These are phyloP conservation scores for Viola pubescens DNA, from an alignment of 441 rosid genomes.

Conservation along the genomic window DNA sequence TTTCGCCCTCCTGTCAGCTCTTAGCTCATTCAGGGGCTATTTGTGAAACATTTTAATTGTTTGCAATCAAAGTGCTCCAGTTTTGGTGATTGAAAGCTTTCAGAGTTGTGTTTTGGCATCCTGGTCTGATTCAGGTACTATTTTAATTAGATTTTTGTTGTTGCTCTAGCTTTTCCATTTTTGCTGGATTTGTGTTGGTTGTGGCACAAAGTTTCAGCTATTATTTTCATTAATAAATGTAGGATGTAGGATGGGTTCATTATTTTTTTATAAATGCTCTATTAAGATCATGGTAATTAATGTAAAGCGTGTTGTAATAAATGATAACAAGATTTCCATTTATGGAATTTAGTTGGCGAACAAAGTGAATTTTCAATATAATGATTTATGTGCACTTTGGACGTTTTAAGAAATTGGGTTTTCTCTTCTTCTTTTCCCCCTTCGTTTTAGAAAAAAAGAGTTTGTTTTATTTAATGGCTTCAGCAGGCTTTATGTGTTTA, in stretches of 20 bases:
- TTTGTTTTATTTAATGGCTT: too few species aligned
- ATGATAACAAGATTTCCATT: constrained; percentile 11
- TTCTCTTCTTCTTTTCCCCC: neutral
- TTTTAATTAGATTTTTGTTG: constrained; percentile 5
- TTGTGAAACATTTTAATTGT: constrained; percentile 18
- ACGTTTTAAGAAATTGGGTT: neutral
- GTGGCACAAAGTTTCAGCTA: constrained; percentile 13
- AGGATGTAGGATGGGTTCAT: neutral
- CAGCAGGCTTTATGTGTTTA: too few species aligned
- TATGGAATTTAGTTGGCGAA: constrained; percentile 9
- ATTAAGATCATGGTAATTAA: constrained; percentile 13
- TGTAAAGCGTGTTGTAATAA: constrained; percentile 14
- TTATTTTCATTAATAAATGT: neutral
- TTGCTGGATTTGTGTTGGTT: constrained; percentile 11
- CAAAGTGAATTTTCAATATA: neutral
- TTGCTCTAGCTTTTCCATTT: neutral
- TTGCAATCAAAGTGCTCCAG: neutral
- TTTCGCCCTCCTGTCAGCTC: constrained; percentile 25
- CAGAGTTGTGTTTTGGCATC: constrained; percentile 18
- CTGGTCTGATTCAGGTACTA: constrained; percentile 39
- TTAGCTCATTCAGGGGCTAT: constrained; percentile 32
- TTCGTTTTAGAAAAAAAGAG: too few species aligned
- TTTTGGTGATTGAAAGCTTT: constrained; percentile 10
- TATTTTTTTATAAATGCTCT: constrained; percentile 8
- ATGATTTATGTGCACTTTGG: constrained; percentile 8